Evolutionary conservation across 1,284 basidiomycete species (phyloP).

Genomic region (Cryptococcus floricola): DNA sequence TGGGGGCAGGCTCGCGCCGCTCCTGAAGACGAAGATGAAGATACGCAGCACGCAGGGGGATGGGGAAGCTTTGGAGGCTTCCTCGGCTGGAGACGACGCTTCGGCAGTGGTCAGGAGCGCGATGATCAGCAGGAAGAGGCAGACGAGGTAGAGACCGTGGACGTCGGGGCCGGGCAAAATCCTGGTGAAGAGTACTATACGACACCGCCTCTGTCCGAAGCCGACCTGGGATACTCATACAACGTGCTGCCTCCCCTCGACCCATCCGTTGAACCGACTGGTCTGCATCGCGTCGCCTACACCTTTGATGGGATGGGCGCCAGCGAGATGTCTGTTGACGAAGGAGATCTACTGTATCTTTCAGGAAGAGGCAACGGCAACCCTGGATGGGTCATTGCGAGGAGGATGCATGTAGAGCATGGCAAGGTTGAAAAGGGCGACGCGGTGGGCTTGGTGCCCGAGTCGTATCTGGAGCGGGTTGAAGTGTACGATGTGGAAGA

Average conservation of each 20-base stretch:
- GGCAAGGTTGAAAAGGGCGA: slow-evolving; percentile 12
- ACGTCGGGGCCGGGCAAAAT: background rate
- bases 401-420: slow-evolving; percentile 18
- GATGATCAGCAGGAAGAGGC: slow-evolving; percentile 9
- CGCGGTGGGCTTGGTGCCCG: slow-evolving; percentile 43
- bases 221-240: slow-evolving; percentile 7
- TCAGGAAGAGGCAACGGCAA: slow-evolving; percentile 42
- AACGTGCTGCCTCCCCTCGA: slow-evolving; percentile 5
- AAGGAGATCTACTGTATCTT: slow-evolving; percentile 43
- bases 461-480: slow-evolving; percentile 40
- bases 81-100: slow-evolving; percentile 25
- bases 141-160: slow-evolving; percentile 5
- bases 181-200: slow-evolving; percentile 9
- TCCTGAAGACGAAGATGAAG: background rate
- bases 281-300: slow-evolving; percentile 41
- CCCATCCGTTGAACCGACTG: slow-evolving; percentile 29
- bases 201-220: slow-evolving; percentile 9
- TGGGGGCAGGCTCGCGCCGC: background rate
- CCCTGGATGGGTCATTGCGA: slow-evolving; percentile 48
- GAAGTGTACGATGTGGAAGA: slow-evolving; percentile 6
- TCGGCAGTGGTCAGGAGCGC: slow-evolving; percentile 2
- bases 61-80: slow-evolving; percentile 29
- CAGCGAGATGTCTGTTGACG: slow-evolving; percentile 42
- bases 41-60: background rate
- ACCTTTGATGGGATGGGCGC: slow-evolving; percentile 41